Conservation (phyloP, 306 rosid species). For the Inga oerstediana region DNA sequence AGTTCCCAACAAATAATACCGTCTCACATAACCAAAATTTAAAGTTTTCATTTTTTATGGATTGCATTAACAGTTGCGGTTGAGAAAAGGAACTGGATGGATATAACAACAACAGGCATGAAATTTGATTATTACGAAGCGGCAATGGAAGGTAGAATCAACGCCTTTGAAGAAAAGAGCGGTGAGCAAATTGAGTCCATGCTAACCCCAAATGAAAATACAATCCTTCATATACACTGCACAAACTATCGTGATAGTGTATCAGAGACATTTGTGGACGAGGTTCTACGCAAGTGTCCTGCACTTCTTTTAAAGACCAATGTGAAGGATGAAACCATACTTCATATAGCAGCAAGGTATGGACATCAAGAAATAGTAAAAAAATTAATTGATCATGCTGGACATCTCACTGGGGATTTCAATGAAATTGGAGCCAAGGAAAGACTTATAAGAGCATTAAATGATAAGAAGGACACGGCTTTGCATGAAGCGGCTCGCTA, state of each 20-base stretch:
- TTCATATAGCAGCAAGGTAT: background rate
- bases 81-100: background rate
- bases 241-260: background rate
- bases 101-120: too few species aligned
- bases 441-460: background rate
- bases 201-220: background rate
- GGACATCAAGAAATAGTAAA: background rate
- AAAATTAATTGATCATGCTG: background rate
- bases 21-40: too few species aligned
- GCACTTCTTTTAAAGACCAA: background rate
- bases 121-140: background rate
- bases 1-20: too few species aligned
- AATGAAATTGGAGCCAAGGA: too few species aligned
- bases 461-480: background rate
- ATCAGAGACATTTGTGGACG: background rate
- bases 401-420: fast-evolving
- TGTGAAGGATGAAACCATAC: background rate
- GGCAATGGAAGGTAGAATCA: background rate
- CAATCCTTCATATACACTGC: background rate
- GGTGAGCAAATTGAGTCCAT: background rate
- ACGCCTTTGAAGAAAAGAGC: background rate
- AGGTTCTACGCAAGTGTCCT: background rate
- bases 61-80: too few species aligned
- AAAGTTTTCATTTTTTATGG: too few species aligned
- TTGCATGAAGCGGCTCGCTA: background rate